Evolutionary conservation across 148 eudicot species (phyloP), one percentile per base, ranked within the genome.

Genomic region (Linanthus parryae): DNA sequence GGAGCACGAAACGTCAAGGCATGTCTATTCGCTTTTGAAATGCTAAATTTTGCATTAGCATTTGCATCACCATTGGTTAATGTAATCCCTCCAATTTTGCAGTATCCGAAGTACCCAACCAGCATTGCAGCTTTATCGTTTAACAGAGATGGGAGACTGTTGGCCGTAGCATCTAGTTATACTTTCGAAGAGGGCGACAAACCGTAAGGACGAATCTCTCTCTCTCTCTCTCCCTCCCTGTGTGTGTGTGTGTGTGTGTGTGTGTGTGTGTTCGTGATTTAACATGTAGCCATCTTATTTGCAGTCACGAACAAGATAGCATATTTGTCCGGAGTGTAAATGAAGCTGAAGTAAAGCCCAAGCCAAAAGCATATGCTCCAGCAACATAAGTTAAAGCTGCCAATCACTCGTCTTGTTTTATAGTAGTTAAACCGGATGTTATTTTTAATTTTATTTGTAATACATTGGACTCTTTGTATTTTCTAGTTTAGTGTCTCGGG

Each of bases 341-440:
- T 50, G 98, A 91, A 75, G 81, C 79, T 31, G 98, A 91, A 81
- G 98, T 87, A 51, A 91, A 91, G 67, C 95, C 98, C 35, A 91
- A 91, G 70, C 98, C 98, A 22, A 91, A 83, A 76, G 76, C 73
- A 10, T 67, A 64, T 48, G 73, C 89, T 21, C 81, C 95, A 34
- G 54, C 87, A 12, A 61, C 94, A 28, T 81, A 73, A 83, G 15
- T 17, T 25, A 14, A 19, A 34, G 34, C 31, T 44, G 52, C 61
- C 15, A n/a, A 23, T 34, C 30, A 9, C 22, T 49, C 24, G 14
- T 20, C 8, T 25, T 45, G 17, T 45, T 26, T 20, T 16, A 12
- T 39, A 38, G 45, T 54, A 15, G 30, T 24, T 38, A n/a, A n/a
- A n/a, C n/a, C n/a, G n/a, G n/a, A n/a, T n/a, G n/a, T n/a, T n/a